These are phyloP conservation scores for Trichoderma semiorbis DNA, from an alignment of 2,329 filamentous ascomycete species.

Conservation along the genomic window DNA sequence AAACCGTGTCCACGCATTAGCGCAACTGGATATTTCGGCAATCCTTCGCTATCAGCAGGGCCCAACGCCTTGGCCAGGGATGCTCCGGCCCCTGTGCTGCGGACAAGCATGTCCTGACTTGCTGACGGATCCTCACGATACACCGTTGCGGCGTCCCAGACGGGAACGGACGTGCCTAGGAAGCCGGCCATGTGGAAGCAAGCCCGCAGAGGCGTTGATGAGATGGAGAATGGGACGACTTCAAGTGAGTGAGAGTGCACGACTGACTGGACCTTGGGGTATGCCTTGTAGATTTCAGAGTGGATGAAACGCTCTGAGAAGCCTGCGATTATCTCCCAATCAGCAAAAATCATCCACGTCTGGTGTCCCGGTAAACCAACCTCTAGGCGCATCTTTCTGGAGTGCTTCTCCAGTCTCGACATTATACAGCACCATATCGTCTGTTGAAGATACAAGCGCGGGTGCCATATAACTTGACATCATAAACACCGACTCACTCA, in stretches of 20 bases:
- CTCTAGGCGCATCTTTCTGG: neutral
- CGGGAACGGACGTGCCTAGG: neutral
- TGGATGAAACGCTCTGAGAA: conserved; percentile 13
- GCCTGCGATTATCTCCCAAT: neutral
- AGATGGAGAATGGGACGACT: conserved; percentile 9
- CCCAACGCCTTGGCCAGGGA: conserved; percentile 5
- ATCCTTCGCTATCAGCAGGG: neutral
- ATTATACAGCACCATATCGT: conserved; percentile 4
- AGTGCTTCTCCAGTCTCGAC: conserved; percentile 8
- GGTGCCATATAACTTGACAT: conserved; percentile 12
- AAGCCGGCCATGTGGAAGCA: conserved; percentile 13
- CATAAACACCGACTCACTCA: conserved; percentile 11
- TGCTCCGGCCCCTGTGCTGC: neutral
- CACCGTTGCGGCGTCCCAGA: conserved; percentile 3
- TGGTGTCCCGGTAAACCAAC: neutral
- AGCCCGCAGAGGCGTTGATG: neutral
- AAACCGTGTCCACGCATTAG: conserved; percentile 12
- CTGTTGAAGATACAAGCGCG: neutral
- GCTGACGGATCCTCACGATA: neutral
- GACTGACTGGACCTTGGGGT: neutral
- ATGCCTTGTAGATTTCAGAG: conserved; percentile 7
- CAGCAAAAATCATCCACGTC: neutral
- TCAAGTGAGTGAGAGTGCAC: conserved; percentile 10
- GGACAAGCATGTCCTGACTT: conserved; percentile 8
- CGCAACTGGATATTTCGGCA: neutral